Evolutionary conservation across 164 flowering plant species (phyloP), one percentile per base, ranked within the genome.

Genomic region (Malania oleifera): DNA sequence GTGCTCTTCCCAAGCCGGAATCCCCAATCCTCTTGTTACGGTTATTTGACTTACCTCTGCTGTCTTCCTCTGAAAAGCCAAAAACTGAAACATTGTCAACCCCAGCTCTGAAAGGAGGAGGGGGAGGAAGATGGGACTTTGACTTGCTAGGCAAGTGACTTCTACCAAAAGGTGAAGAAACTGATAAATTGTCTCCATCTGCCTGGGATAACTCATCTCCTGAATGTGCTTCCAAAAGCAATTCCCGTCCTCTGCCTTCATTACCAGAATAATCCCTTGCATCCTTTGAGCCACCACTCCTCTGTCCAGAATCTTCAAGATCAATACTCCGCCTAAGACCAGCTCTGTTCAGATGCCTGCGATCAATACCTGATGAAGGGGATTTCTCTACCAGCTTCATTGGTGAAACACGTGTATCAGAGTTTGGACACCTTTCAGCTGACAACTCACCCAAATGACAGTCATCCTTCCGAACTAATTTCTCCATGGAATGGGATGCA

Each of bases 321-420:
- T 90, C 89, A 76, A 79, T 66, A 62, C 68, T 80, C 35, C 82
- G 70, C 65, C 82, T 76, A 23, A 56, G 66, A 66, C 70, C 64
- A 63, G 67, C 20, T 66, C 80, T 76, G 48, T 65, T 80, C 24
- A 61, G 58, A 54, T 75, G 69, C 57, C 81, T 75, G 22, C 81
- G 75, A 24, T 86, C 95, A 31, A 63, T 48, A 67, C 74, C 77
- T n/a, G 95, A 77, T 49, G 92, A 77, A 43, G 89, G 89, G 41
- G 92, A 84, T 62, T 77, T 80, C 26, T 87, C 87, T n/a, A 45
- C 50, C 59, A 77, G 47, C 34, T 40, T 72, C 67, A 63, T 25
- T 22, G 95, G 84, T 47, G 90, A 79, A 49, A 68, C 73, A 54
- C 72, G 84, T 34, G 70, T 54, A 59, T 72, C 77, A 12, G 74